A percentile compares a stretch with the other conserved stretches of the same genome.
These are phyloP conservation scores for Arthrobotrys pseudoclavata DNA, from an alignment of 2,329 filamentous ascomycete genomes.

Conservation along the genomic window DNA sequence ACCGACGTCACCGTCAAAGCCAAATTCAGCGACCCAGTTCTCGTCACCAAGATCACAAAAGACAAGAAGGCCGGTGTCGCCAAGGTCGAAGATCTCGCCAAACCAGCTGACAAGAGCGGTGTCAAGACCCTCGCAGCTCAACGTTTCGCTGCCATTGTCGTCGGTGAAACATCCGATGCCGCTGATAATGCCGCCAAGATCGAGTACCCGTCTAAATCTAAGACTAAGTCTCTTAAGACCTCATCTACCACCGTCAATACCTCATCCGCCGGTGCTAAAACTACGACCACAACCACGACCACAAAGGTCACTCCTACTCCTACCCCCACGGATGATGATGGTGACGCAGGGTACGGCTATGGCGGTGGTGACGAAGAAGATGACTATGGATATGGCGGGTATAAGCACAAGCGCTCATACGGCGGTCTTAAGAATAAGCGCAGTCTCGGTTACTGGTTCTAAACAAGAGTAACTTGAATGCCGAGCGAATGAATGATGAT, in stretches of 20 bases:
- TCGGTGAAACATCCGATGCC: slow-evolving; percentile 12
- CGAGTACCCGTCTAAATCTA: not conserved
- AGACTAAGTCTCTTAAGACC: not conserved
- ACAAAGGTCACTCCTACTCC: not conserved
- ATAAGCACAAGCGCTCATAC: not conserved
- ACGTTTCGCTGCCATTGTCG: not conserved
- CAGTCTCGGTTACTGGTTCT: not conserved
- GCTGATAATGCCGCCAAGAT: slow-evolving; percentile 14
- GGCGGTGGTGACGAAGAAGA: not conserved
- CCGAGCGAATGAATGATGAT: not conserved
- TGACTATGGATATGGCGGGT: not conserved
- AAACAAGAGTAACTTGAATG: not conserved
- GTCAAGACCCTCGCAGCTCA: not conserved
- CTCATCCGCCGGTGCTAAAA: not conserved
- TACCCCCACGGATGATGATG: not conserved
- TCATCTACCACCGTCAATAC: not conserved
- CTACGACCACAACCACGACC: not conserved
- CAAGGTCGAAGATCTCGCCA: slow-evolving; percentile 15
- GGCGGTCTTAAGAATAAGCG: too few relatives aligned
- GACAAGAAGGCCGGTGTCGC: slow-evolving; percentile 31
- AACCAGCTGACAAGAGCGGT: slow-evolving; percentile 21
- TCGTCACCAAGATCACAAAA: slow-evolving; percentile 17
- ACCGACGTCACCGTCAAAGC: slow-evolving; percentile 18
- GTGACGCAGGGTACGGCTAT: not conserved
- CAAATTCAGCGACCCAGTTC: slow-evolving; percentile 23